Evolutionary conservation across 257 asterid genomes (phyloP).

Genomic region (Nicotiana undulata): DNA sequence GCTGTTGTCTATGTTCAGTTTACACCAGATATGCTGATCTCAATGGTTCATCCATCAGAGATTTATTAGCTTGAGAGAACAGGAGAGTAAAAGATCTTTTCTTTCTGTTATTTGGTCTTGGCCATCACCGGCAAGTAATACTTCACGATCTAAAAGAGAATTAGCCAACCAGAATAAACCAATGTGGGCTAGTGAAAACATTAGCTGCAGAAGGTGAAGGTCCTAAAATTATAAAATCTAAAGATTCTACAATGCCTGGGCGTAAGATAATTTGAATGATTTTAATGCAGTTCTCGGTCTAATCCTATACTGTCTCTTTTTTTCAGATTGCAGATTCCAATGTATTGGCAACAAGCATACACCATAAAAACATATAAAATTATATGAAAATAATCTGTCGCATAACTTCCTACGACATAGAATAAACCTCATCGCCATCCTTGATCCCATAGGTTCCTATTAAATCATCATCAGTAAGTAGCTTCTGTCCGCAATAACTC

Average conservation of each 20-base stretch:
- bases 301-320: background rate
- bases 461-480: constrained; percentile 6
- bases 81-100: background rate
- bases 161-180: background rate
- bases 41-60: background rate
- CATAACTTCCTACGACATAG: background rate
- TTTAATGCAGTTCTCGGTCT: background rate
- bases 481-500: constrained; percentile 13
- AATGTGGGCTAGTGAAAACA: background rate
- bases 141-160: background rate
- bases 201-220: background rate
- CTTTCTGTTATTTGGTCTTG: too few relatives aligned
- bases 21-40: background rate
- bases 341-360: background rate
- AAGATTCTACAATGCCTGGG: too few relatives aligned
- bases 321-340: background rate
- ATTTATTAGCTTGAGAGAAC: background rate
- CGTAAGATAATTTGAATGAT: background rate
- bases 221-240: background rate
- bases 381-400: too few relatives aligned
- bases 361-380: background rate
- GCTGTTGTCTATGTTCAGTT: background rate
- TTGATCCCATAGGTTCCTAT: constrained; percentile 16
- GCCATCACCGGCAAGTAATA: too few relatives aligned
- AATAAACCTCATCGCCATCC: constrained; percentile 19